Evolutionary conservation across 257 asterid species (phyloP), one percentile per base, ranked within the genome.

Genomic region (Gentiana macrophylla): DNA sequence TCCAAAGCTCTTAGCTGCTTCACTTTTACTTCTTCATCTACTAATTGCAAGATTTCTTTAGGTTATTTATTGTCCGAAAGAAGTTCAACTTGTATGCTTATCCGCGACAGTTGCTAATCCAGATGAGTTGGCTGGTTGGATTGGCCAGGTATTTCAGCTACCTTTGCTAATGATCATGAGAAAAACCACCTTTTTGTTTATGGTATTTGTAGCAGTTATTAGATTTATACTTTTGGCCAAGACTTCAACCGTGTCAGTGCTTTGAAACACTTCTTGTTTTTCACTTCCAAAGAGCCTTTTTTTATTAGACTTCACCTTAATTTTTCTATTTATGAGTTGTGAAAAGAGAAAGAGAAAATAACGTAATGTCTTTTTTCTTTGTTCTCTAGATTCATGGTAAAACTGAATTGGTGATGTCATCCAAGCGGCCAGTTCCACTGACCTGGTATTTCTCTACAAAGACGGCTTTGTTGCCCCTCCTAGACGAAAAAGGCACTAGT

Each of bases 71-170:
- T 81, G 93, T 79, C 97, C 98, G 52, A 92, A 92, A 78, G 94
- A 85, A 63, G 97, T 92, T 74, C 97, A 92, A 74, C 84, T 92
- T 61, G 85, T 92, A 62, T 92, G 98, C 75, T 79, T 92, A 53
- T 92, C 98, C 12, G 98, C 98, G 24, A 92, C 98, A 63, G 97
- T 91, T 56, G 95, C 97, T 32, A 92, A 92, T 69, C 89, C 97
- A 50, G 95, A 92, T 73, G 98, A 92, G 86, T 70, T 92, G 84
- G 92, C 94, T 50, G 97, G 98, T 73, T 92, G 98, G 98, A 88
- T 92, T 69, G 86, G 94, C 69, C 94, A 92, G 95, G 98, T 92
- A 85, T 66, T 67, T 37, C 77, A 62, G 54, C 72, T 56, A 57
- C 64, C 60, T 57, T 70, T 49, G 51, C 52, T 32, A 48, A 51